phyloP scores from a whole-genome alignment of 2,329 filamentous ascomycete species.

The Coniochaeta sp. region DNA sequence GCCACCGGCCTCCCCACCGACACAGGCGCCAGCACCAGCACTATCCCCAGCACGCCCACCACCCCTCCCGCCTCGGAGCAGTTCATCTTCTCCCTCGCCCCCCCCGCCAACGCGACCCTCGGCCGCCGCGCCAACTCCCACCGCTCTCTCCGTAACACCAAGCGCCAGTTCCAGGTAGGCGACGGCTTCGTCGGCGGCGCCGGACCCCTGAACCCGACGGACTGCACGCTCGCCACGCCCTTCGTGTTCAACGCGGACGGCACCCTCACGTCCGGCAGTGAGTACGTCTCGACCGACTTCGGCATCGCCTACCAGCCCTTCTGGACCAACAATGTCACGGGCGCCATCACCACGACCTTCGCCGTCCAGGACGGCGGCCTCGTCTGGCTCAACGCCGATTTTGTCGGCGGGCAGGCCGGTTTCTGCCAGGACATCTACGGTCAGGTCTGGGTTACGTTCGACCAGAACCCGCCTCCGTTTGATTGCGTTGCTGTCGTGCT shows the following conservation, averaged over 20 bases:
- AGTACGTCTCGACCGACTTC: constrained; percentile 12
- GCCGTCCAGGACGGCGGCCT: constrained; percentile 12
- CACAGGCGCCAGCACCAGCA: background rate
- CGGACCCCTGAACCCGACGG: constrained; percentile 11
- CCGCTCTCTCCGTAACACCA: no score
- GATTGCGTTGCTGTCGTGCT: constrained; percentile 14
- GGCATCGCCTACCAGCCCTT: constrained; percentile 13
- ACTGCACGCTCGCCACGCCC: constrained; percentile 15
- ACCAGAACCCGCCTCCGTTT: constrained; percentile 6
- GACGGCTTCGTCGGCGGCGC: constrained; percentile 18
- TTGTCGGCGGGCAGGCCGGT: constrained; percentile 15
- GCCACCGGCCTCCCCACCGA: background rate
- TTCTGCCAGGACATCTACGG: constrained; percentile 18
- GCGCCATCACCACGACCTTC: constrained; percentile 12
- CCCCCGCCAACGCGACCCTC: background rate
- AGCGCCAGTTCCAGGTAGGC: constrained; percentile 5
- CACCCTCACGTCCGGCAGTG: constrained; percentile 10
- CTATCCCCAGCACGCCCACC: background rate
- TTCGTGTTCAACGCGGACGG: constrained; percentile 16
- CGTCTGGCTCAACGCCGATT: constrained; percentile 19
- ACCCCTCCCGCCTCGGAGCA: background rate
- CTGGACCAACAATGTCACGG: constrained; percentile 3
- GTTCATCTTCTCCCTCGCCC: constrained; percentile 14
- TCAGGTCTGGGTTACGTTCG: constrained; percentile 15
- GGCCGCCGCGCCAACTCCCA: background rate